A percentile compares a stretch with the other conserved stretches of the same genome.
Evolutionary conservation across 768 basidiomycete species (phyloP).

Genomic region (Tubosaeta sp.): DNA sequence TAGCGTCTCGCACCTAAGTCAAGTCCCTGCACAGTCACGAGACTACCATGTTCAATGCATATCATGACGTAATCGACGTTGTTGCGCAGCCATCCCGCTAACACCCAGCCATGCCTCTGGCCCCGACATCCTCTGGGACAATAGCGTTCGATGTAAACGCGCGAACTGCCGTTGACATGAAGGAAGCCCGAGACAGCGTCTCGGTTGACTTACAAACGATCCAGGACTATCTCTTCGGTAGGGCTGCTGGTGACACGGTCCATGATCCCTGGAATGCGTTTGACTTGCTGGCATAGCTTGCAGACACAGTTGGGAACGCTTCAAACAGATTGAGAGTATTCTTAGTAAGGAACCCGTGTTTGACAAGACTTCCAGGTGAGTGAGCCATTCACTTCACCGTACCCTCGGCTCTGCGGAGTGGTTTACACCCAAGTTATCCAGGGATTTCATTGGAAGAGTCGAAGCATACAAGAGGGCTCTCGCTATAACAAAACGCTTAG

Average conservation of each 20-base stretch:
- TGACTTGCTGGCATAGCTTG: conserved; percentile 37
- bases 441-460: conserved; percentile 54
- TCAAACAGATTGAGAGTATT: conserved; percentile 39
- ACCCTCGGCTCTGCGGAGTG: background rate
- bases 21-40: no score
- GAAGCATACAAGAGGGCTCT: conserved; percentile 56
- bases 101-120: no score
- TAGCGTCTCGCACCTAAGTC: no score
- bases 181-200: conserved; percentile 40
- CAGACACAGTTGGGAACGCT: conserved; percentile 45
- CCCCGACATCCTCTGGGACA: background rate
- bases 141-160: conserved; percentile 32
- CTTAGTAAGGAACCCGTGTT: conserved; percentile 55
- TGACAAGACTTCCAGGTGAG: conserved; percentile 53
- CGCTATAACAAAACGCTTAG: conserved; percentile 50
- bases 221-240: conserved; percentile 50
- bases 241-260: conserved; percentile 18
- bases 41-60: no score
- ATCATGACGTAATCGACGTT: no score
- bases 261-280: no score
- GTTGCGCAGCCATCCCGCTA: no score
- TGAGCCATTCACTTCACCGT: background rate
- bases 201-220: conserved; percentile 42
- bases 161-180: conserved; percentile 52
- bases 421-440: conserved; percentile 19